Evolutionary conservation across 169 alveolate species (phyloP).

Genomic region (Eimeria praecox): DNA sequence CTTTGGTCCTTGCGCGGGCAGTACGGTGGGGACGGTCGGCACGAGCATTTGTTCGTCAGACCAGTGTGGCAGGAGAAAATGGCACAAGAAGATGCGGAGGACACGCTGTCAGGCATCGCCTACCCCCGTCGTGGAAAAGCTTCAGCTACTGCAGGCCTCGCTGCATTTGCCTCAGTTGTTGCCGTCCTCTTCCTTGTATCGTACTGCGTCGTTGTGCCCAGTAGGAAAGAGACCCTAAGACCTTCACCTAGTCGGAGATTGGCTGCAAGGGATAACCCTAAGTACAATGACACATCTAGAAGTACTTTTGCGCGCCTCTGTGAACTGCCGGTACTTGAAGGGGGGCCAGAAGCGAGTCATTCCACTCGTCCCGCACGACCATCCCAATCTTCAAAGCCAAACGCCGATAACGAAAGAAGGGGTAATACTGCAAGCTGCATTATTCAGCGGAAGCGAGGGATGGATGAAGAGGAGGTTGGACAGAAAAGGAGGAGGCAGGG

Average conservation of each 20-base stretch:
- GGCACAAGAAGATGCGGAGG: not conserved
- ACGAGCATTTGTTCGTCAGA: not conserved
- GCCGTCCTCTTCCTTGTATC: not conserved
- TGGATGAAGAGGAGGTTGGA: not conserved
- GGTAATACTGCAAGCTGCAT: not conserved
- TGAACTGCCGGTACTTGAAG: not conserved
- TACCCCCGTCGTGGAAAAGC: not conserved
- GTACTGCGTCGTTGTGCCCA: not conserved
- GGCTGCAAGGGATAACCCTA: not conserved
- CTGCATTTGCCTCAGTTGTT: constrained; percentile 7
- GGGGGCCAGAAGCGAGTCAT: not conserved
- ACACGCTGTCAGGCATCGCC: not conserved
- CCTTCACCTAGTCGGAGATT: not conserved
- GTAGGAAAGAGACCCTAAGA: not conserved
- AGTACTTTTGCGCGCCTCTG: not conserved
- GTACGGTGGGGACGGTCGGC: not conserved
- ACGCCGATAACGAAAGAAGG: not conserved
- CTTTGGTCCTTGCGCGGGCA: not conserved
- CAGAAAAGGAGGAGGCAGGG: not conserved
- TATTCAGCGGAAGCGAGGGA: not conserved
- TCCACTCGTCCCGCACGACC: not conserved
- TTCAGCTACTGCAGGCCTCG: not conserved
- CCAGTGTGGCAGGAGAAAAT: not conserved
- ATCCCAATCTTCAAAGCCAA: not conserved
- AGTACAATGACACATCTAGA: not conserved